phyloP scores from a whole-genome alignment of 192 early-diverging fungal species.

The Globomyces pollinis-pini region DNA sequence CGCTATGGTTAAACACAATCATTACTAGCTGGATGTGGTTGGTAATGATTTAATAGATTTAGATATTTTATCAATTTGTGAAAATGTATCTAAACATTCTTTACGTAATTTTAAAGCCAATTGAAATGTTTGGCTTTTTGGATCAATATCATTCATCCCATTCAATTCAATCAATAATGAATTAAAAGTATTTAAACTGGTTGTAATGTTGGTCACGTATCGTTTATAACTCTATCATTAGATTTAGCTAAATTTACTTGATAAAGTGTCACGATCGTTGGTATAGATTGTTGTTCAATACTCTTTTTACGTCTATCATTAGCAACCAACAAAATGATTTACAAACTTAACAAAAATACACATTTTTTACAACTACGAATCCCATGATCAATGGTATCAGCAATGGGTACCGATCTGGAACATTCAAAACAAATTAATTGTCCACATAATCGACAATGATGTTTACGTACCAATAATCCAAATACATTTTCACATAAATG shows the following conservation, averaged over 20 bases:
- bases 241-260: too few species aligned
- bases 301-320: too few species aligned
- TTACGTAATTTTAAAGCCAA: slow-evolving; percentile 32
- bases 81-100: slow-evolving; percentile 36
- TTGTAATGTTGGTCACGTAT: neutral
- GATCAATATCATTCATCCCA: slow-evolving; percentile 11
- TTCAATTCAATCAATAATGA: neutral
- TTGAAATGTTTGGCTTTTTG: slow-evolving; percentile 35
- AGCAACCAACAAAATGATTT: too few species aligned
- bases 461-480: slow-evolving; percentile 29
- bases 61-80: slow-evolving; percentile 38
- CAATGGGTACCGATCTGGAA: neutral
- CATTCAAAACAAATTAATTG: slow-evolving; percentile 29
- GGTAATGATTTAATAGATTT: slow-evolving; percentile 40
- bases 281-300: neutral
- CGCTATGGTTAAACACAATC: too few species aligned
- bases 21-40: neutral
- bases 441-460: slow-evolving; percentile 50
- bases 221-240: too few species aligned
- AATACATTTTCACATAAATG: slow-evolving; percentile 32
- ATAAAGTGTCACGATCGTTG: neutral
- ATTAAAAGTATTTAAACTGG: neutral
- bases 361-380: neutral
- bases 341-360: neutral
- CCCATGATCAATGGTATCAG: neutral